Conservation (phyloP, 495 filamentous ascomycete species). For the Tirmania nivea region DNA sequence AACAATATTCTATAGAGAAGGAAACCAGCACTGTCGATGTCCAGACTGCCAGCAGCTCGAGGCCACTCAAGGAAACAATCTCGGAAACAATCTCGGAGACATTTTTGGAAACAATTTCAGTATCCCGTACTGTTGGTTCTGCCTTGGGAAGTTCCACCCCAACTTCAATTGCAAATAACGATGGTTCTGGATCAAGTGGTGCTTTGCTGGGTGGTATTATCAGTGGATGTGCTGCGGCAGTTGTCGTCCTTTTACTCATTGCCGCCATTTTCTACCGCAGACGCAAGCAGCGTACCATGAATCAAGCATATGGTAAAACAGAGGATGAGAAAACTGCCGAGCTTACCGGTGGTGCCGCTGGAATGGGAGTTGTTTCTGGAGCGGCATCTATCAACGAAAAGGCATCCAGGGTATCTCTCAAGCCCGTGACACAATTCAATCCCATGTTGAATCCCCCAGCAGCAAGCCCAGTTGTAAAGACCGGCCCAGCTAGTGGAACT, state of each 20-base stretch:
- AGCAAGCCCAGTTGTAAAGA: constrained; percentile 24
- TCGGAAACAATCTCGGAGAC: too few relatives aligned
- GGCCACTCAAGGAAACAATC: constrained; percentile 6
- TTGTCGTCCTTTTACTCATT: constrained; percentile 38
- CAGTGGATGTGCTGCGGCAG: constrained; percentile 47
- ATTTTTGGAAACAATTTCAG: constrained; percentile 11
- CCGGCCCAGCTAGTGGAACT: constrained; percentile 15
- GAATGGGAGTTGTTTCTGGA: constrained; percentile 11
- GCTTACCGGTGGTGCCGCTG: constrained; percentile 7
- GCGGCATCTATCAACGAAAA: constrained; percentile 17
- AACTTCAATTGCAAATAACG: constrained; percentile 11
- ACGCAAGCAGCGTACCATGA: constrained; percentile 34
- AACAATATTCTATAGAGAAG: too few relatives aligned
- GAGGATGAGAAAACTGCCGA: constrained; percentile 35
- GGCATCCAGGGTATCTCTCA: constrained; percentile 59
- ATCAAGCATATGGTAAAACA: constrained; percentile 25
- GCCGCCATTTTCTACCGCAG: constrained; percentile 48
- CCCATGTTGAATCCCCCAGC: constrained; percentile 34
- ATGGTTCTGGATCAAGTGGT: constrained; percentile 24
- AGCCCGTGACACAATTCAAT: constrained; percentile 71
- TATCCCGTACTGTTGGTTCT: constrained; percentile 14
- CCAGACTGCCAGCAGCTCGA: neutral
- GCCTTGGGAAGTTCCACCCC: constrained; percentile 19
- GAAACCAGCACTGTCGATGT: too few relatives aligned
- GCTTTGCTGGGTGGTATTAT: constrained; percentile 51